These are phyloP conservation scores for Crithidia sp. DNA, from an alignment of 208 protist species.

Conservation along the genomic window DNA sequence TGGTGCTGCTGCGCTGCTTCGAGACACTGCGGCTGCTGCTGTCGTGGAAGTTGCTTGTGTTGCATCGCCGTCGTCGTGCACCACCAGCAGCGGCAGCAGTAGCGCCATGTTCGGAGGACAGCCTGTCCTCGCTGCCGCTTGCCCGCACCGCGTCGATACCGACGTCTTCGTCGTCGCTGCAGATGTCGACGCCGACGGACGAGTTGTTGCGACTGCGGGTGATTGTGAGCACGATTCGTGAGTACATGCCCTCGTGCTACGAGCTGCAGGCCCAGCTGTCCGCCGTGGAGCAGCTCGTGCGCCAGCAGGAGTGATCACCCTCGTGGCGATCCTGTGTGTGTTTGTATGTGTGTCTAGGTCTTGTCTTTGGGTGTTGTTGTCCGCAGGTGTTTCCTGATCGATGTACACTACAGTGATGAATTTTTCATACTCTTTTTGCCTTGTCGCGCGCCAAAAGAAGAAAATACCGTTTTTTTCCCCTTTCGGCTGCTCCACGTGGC, in stretches of 20 bases:
- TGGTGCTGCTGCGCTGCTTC: constrained; percentile 43
- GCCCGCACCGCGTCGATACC: not conserved
- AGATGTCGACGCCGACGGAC: not conserved
- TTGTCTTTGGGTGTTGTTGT: no score
- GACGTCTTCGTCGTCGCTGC: constrained; percentile 1
- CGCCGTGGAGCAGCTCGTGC: not conserved
- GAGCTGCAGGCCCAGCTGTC: constrained; percentile 5
- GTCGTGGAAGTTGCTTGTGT: constrained; percentile 22
- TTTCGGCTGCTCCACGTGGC: no score
- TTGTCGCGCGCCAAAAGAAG: no score
- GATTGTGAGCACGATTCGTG: not conserved
- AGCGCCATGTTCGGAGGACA: not conserved
- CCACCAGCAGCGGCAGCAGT: not conserved
- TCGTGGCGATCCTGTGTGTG: no score
- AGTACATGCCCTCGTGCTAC: not conserved
- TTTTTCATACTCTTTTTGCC: no score
- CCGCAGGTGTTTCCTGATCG: no score
- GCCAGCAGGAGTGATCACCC: not conserved
- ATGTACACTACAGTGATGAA: no score
- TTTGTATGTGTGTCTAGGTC: no score
- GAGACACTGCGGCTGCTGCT: constrained; percentile 48
- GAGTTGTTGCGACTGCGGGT: constrained; percentile 4
- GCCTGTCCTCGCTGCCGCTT: constrained; percentile 4
- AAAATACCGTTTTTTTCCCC: no score
- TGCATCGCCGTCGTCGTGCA: not conserved